A percentile compares a stretch with the other conserved stretches of the same genome.
Evolutionary conservation across 805 yeast genomes (phyloP).

Genomic region (Barnettozyma siamensis): DNA sequence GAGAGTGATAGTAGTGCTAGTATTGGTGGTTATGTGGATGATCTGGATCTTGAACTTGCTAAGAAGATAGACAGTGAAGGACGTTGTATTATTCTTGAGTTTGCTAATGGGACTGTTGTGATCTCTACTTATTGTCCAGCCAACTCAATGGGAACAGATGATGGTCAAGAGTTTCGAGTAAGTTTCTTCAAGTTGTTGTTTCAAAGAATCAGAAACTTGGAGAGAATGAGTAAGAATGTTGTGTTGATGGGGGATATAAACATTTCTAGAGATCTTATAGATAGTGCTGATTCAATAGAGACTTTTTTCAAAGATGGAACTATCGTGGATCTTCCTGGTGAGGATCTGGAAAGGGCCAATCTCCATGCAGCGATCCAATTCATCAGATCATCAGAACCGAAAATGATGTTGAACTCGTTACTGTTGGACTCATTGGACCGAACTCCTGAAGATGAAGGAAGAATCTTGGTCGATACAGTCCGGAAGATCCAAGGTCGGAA

Average conservation of each 20-base stretch:
- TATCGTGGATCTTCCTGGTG: constrained; percentile 24
- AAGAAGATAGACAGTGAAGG: constrained; percentile 74
- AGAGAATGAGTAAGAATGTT: constrained; percentile 56
- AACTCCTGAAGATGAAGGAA: constrained; percentile 29
- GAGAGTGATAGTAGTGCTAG: constrained; percentile 32
- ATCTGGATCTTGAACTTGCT: constrained; percentile 31
- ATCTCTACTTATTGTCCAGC: constrained; percentile 87
- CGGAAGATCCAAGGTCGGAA: constrained; percentile 52
- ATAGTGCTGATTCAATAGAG: constrained; percentile 66
- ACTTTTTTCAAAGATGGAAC: constrained; percentile 35
- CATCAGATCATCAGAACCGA: constrained; percentile 34
- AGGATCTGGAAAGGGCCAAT: constrained; percentile 33
- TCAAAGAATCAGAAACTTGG: constrained; percentile 52
- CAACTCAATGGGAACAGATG: constrained; percentile 65
- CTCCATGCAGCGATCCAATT: constrained; percentile 28
- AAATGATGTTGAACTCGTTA: constrained; percentile 43
- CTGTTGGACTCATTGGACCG: constrained; percentile 29
- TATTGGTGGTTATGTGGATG: constrained; percentile 69
- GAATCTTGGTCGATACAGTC: constrained; percentile 52
- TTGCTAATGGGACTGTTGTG: constrained; percentile 55
- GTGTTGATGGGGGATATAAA: constrained; percentile 87
- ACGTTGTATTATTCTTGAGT: constrained; percentile 68
- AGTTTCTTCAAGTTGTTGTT: constrained; percentile 56
- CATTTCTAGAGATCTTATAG: constrained; percentile 73
- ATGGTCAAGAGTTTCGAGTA: constrained; percentile 54